These are phyloP conservation scores for Tripterygium wilfordii DNA, from an alignment of 177 flowering plant genomes.

Conservation along the genomic window DNA sequence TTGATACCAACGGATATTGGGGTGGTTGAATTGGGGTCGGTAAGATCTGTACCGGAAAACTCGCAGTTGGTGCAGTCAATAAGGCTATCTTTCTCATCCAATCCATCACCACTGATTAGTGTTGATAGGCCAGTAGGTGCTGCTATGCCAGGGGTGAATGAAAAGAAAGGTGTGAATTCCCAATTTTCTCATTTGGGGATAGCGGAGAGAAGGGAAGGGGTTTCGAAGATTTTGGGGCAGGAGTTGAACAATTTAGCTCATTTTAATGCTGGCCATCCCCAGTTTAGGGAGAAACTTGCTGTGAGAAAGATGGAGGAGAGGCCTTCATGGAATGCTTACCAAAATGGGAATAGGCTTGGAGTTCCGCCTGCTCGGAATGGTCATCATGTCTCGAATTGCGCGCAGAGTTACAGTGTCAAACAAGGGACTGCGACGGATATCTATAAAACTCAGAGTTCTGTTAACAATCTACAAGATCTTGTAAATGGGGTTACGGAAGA, in stretches of 20 bases:
- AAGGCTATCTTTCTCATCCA: conserved; percentile 32
- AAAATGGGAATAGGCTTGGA: conserved; percentile 40
- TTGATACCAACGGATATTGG: conserved; percentile 60
- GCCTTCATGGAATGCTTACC: conserved; percentile 32
- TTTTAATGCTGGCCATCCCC: conserved; percentile 11
- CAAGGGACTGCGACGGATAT: conserved; percentile 29
- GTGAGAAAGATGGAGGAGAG: conserved; percentile 50
- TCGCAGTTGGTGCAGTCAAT: conserved; percentile 35
- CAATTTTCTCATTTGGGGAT: conserved; percentile 21
- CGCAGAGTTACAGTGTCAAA: conserved; percentile 32
- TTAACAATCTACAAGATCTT: conserved; percentile 25
- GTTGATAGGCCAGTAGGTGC: too few relatives aligned
- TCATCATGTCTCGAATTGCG: conserved; percentile 39
- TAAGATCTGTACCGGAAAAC: conserved; percentile 45
- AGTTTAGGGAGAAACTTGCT: conserved; percentile 47
- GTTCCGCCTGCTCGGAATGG: conserved; percentile 41
- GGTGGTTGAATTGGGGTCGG: conserved; percentile 65
- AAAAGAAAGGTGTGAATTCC: conserved; percentile 38
- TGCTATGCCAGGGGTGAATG: conserved; percentile 12
- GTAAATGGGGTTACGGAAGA: conserved; percentile 42
- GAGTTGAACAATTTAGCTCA: conserved; percentile 34
- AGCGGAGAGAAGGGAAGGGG: conserved; percentile 24
- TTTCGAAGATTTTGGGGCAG: conserved; percentile 67
- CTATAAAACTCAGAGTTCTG: conserved; percentile 22
- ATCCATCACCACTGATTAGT: too few relatives aligned